These are phyloP conservation scores for Wickerhamiella spandovensis DNA, from an alignment of 805 yeast genomes.

Conservation along the genomic window DNA sequence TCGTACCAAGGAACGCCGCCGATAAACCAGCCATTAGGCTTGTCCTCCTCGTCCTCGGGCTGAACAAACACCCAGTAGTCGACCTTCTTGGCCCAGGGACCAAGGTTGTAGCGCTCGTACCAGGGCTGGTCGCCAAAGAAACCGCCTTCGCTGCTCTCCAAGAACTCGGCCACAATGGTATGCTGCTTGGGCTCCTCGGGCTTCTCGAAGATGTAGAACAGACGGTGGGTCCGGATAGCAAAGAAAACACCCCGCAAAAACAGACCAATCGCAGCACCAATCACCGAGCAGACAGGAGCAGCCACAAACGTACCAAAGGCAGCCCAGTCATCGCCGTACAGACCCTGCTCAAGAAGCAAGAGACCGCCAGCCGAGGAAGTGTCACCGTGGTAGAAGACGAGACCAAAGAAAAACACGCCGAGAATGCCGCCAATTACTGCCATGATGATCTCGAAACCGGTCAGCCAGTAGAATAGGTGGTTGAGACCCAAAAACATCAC, in stretches of 20 bases:
- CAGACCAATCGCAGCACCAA: conserved; percentile 41
- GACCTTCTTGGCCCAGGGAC: conserved; percentile 4
- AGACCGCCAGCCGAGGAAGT: conserved; percentile 70
- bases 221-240: conserved; percentile 8
- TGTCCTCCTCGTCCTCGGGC: conserved; percentile 2
- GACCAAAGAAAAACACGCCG: conserved; percentile 71
- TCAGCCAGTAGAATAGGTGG: conserved; percentile 49
- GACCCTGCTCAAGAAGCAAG: conserved; percentile 48
- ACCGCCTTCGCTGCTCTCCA: conserved; percentile 4
- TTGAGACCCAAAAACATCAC: conserved; percentile 68
- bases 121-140: conserved; percentile 12
- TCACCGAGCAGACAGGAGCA: conserved; percentile 71
- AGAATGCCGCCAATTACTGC: conserved; percentile 78
- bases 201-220: conserved; percentile 13
- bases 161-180: background rate
- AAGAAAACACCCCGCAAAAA: conserved; percentile 20
- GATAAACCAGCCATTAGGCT: background rate
- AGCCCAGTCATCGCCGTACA: conserved; percentile 79
- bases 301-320: conserved; percentile 89
- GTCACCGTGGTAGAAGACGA: conserved; percentile 47
- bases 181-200: conserved; percentile 9
- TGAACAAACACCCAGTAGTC: conserved; percentile 16
- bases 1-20: conserved; percentile 15
- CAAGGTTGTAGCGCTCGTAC: conserved; percentile 13
- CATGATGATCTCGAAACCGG: conserved; percentile 67